Percentiles rank a stretch among this genome's conserved stretches.
These are phyloP conservation scores for Pleurozium schreberi DNA, from an alignment of 225 moss, liverwort and hornwort genomes.

Conservation along the genomic window DNA sequence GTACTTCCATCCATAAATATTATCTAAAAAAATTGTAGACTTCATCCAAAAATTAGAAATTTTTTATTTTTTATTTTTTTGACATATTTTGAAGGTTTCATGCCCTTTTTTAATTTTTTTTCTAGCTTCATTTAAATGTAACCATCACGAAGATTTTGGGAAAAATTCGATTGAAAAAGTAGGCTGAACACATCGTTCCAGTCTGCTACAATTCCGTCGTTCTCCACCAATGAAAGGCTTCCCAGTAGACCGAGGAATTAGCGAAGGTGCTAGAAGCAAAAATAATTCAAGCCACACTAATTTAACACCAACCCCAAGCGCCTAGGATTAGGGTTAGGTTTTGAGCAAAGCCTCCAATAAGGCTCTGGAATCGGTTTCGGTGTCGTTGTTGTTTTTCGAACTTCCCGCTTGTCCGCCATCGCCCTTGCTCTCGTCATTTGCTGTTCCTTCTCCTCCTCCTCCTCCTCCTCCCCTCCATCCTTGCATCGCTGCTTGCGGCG, in stretches of 20 bases:
- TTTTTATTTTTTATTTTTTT: not conserved
- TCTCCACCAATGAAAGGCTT: not conserved
- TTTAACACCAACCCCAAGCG: not conserved
- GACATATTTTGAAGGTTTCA: not conserved
- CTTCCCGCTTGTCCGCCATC: slow-evolving; percentile 4
- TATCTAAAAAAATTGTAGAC: not conserved
- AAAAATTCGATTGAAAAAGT: not conserved
- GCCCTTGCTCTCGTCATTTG: not conserved
- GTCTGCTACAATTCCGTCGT: not conserved
- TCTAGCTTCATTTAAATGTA: not conserved
- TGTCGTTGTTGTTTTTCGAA: slow-evolving; percentile 8
- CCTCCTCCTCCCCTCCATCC: too few species aligned
- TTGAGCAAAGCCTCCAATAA: slow-evolving; percentile 2
- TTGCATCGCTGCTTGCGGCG: not conserved
- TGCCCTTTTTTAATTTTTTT: not conserved
- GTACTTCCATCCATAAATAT: too few species aligned
- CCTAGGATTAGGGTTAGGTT: slow-evolving; percentile 13
- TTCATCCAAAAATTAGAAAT: not conserved
- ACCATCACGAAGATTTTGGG: not conserved
- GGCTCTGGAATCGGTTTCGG: not conserved
- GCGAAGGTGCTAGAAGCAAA: slow-evolving; percentile 3
- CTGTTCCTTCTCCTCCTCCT: not conserved
- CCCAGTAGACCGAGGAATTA: not conserved
- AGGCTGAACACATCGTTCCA: not conserved
- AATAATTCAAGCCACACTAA: not conserved